Percentiles rank a stretch among this genome's conserved stretches.
Evolutionary conservation across 176 grass and related monocot genomes (phyloP).

Genomic region (Zoysia japonica): DNA sequence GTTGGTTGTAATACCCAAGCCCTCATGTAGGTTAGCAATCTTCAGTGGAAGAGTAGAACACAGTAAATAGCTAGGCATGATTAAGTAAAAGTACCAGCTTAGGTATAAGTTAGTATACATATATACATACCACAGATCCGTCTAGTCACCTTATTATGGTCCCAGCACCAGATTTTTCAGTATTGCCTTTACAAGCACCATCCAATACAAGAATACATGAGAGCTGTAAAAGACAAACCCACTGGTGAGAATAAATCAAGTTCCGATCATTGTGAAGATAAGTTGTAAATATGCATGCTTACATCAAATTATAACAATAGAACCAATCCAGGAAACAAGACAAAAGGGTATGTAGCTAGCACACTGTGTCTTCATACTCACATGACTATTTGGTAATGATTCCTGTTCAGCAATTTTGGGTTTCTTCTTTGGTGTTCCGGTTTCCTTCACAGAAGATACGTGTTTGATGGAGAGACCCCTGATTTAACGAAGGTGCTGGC

Average conservation of each 20-base stretch:
- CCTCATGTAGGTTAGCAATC: constrained; percentile 78
- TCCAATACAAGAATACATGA: constrained; percentile 91
- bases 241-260: constrained; percentile 20
- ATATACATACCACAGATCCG: constrained; percentile 72
- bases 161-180: constrained; percentile 79
- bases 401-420: constrained; percentile 24
- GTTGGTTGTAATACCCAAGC: constrained; percentile 62
- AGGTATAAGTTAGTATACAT: neutral
- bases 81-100: neutral
- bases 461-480: no score
- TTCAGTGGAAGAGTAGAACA: constrained; percentile 21
- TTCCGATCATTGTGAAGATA: constrained; percentile 20
- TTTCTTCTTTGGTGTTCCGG: constrained; percentile 15
- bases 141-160: constrained; percentile 62
- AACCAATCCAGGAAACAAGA: constrained; percentile 11
- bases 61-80: constrained; percentile 9
- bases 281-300: constrained; percentile 1
- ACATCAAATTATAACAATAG: constrained; percentile 7
- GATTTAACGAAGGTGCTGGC: no score
- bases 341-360: neutral
- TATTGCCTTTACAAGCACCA: constrained; percentile 93
- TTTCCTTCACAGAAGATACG: constrained; percentile 45
- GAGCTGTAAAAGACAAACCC: constrained; percentile 47
- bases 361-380: constrained; percentile 31
- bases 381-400: constrained; percentile 33